Percentiles rank a stretch among this genome's conserved stretches.
These are phyloP conservation scores for Hypoxylon intermedium DNA, from an alignment of 495 filamentous ascomycete species.

Conservation along the genomic window DNA sequence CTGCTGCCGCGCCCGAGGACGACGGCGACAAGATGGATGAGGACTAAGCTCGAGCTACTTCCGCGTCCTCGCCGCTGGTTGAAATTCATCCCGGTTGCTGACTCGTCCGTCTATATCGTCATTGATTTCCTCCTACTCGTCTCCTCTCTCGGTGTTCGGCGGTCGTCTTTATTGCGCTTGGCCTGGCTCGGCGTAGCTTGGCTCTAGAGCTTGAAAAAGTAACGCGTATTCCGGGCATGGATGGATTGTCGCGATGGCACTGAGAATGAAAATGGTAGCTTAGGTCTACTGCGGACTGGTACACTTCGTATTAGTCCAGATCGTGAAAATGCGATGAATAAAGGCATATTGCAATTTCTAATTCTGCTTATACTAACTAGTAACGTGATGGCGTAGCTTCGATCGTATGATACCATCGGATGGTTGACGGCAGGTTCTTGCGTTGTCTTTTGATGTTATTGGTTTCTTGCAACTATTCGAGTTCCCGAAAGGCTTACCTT, in stretches of 20 bases:
- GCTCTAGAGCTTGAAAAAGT: slow-evolving; percentile 12
- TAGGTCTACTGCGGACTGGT: slow-evolving; percentile 16
- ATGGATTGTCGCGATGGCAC: slow-evolving; percentile 7
- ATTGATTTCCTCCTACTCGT: too few species aligned
- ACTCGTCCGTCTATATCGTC: too few species aligned
- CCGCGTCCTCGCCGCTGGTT: slow-evolving; percentile 1
- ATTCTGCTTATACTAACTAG: not conserved
- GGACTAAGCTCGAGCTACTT: slow-evolving; percentile 41
- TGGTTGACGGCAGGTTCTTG: too few species aligned
- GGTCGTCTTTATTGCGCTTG: slow-evolving; percentile 7
- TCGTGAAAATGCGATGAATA: slow-evolving; percentile 19
- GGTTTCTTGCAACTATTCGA: too few species aligned
- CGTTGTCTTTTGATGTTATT: too few species aligned
- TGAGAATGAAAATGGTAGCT: slow-evolving; percentile 9
- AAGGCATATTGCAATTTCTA: slow-evolving; percentile 18
- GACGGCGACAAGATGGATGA: slow-evolving; percentile 56
- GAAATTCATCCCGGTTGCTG: too few species aligned
- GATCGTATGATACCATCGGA: too few species aligned
- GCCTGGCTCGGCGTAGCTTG: too few species aligned
- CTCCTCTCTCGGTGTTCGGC: slow-evolving; percentile 16
- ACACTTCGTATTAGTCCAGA: not conserved
- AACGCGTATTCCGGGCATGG: slow-evolving; percentile 13
- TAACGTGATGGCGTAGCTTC: too few species aligned
- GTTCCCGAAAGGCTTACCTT: too few species aligned
- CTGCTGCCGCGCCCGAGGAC: slow-evolving; percentile 45